Percentiles rank a stretch among this genome's conserved stretches.
Evolutionary conservation across 2,329 filamentous ascomycete species (phyloP).

Genomic region (Akanthomyces uredinophilus): DNA sequence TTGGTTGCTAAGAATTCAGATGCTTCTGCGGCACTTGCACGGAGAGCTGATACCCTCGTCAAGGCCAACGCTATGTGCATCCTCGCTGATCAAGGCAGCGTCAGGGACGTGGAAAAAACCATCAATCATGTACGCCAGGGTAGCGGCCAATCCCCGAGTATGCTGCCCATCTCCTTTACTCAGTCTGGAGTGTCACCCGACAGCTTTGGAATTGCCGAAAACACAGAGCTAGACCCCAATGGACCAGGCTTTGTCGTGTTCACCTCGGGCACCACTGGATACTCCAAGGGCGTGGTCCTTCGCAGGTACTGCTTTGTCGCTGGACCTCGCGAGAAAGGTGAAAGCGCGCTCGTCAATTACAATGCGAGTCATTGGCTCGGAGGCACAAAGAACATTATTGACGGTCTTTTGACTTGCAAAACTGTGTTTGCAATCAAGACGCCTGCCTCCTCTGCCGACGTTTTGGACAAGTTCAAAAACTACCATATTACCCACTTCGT

Average conservation of each 20-base stretch:
- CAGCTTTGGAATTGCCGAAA: slow-evolving; percentile 14
- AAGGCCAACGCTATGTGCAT: slow-evolving; percentile 14
- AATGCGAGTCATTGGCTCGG: slow-evolving; percentile 21
- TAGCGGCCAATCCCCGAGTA: neutral
- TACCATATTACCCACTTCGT: slow-evolving; percentile 14
- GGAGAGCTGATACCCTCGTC: slow-evolving; percentile 16
- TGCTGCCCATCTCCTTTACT: neutral
- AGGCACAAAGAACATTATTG: slow-evolving; percentile 14
- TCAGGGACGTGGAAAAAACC: neutral
- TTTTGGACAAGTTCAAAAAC: slow-evolving; percentile 16
- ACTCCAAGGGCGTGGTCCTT: slow-evolving; percentile 72
- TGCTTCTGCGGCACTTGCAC: slow-evolving; percentile 10
- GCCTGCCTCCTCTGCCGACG: slow-evolving; percentile 1
- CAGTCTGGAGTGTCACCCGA: neutral
- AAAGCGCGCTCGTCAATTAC: slow-evolving; percentile 15
- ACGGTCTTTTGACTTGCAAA: slow-evolving; percentile 16
- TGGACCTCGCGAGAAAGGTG: neutral
- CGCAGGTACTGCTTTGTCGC: slow-evolving; percentile 13
- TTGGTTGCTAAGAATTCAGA: neutral
- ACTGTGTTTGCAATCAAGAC: slow-evolving; percentile 16
- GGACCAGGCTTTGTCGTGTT: slow-evolving; percentile 19
- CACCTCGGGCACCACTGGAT: slow-evolving; percentile 71
- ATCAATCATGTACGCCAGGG: neutral
- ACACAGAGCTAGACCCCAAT: slow-evolving; percentile 6
- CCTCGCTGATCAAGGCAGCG: slow-evolving; percentile 8